A percentile compares a stretch with the other conserved stretches of the same genome.
Conservation (phyloP, 2,329 filamentous ascomycete species). For the Aspergillus texensis region DNA sequence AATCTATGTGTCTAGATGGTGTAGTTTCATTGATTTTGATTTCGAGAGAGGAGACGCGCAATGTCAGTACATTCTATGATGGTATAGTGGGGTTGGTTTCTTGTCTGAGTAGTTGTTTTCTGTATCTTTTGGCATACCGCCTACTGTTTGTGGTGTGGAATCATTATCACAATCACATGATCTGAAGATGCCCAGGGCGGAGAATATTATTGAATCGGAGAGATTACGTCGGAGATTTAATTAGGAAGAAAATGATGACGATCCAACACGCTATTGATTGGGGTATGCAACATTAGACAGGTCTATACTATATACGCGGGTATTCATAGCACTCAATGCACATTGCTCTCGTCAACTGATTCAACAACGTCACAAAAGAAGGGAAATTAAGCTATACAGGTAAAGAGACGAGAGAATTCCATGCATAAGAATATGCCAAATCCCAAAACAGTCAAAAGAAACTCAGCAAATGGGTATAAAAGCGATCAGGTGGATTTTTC, state of each 20-base stretch:
- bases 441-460: constrained; percentile 10
- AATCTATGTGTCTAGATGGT: not conserved
- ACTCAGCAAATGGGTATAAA: constrained; percentile 16
- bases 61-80: not conserved
- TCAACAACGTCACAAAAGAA: not conserved
- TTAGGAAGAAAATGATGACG: not conserved
- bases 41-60: not conserved
- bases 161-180: not conserved
- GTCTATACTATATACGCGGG: not conserved
- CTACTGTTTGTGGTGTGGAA: not conserved
- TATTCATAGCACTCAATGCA: constrained; percentile 1
- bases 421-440: constrained; percentile 5
- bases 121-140: not conserved
- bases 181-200: not conserved
- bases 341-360: not conserved
- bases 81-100: not conserved
- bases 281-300: constrained; percentile 1
- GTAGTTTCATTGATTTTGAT: not conserved
- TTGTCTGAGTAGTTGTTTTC: not conserved
- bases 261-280: not conserved
- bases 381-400: not conserved
- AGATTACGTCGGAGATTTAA: not conserved
- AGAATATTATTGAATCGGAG: not conserved
- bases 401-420: constrained; percentile 13
- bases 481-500: constrained; percentile 14